phyloP scores from a whole-genome alignment of 2,329 filamentous ascomycete species.

The Pseudogymnoascus sp. region DNA sequence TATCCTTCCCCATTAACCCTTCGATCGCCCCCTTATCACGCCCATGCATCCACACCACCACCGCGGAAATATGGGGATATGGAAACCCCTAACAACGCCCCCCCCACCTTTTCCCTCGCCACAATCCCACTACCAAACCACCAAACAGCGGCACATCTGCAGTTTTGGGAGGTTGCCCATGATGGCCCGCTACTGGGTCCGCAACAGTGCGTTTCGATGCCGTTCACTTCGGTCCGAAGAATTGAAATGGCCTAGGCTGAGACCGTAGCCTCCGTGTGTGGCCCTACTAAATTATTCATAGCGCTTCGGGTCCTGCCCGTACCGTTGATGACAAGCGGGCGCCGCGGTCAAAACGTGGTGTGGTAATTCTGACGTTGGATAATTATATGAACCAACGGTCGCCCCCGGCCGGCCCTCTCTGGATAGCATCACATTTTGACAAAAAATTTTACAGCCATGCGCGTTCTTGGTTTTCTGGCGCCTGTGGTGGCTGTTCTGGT shows the following conservation, averaged over 20 bases:
- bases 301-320: background rate
- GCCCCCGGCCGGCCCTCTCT: background rate
- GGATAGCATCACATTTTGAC: background rate
- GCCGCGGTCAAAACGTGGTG: background rate
- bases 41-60: background rate
- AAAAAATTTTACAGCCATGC: background rate
- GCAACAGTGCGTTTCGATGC: background rate
- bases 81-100: background rate
- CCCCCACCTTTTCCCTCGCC: background rate
- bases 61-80: background rate
- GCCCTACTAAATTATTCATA: background rate
- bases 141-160: background rate
- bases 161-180: background rate
- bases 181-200: background rate
- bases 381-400: background rate
- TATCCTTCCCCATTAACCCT: background rate
- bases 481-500: background rate
- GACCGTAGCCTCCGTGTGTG: too few relatives aligned
- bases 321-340: background rate
- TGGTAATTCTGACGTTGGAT: too few relatives aligned
- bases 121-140: background rate
- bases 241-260: background rate
- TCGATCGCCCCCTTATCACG: background rate
- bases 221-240: background rate
- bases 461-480: background rate